Percentiles rank a stretch among this genome's conserved stretches.
phyloP scores from a whole-genome alignment of 805 yeast genomes.

The Sugiyamaella marilandica region DNA sequence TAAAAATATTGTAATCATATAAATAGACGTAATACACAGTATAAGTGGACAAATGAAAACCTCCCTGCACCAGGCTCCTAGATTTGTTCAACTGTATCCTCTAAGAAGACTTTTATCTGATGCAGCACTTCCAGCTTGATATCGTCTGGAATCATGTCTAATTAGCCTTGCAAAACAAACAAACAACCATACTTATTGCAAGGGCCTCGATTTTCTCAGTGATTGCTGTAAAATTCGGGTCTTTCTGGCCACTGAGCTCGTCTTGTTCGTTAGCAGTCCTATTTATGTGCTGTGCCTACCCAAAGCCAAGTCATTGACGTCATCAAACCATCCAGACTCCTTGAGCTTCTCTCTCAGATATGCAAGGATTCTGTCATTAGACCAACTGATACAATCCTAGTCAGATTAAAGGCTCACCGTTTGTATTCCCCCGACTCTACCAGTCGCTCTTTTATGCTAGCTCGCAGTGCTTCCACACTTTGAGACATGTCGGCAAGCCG shows the following conservation, averaged over 20 bases:
- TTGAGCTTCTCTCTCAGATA: constrained; percentile 54
- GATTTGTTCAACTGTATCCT: constrained; percentile 18
- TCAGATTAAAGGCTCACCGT: constrained; percentile 33
- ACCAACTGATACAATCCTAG: neutral
- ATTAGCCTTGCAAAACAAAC: neutral
- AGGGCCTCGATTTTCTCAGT: constrained; percentile 52
- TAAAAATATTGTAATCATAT: too few species aligned
- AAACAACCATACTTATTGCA: constrained; percentile 47
- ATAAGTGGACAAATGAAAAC: too few species aligned
- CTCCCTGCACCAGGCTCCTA: neutral
- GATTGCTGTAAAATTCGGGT: constrained; percentile 50
- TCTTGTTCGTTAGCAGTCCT: constrained; percentile 20
- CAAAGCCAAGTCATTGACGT: constrained; percentile 57
- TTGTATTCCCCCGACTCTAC: constrained; percentile 79
- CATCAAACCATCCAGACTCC: constrained; percentile 83
- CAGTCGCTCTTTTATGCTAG: constrained; percentile 64
- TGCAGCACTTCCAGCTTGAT: constrained; percentile 57
- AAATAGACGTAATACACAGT: too few species aligned
- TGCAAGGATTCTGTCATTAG: constrained; percentile 17
- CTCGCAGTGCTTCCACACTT: constrained; percentile 20
- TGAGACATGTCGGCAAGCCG: constrained; percentile 6
- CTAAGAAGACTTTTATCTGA: constrained; percentile 39
- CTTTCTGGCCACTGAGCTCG: constrained; percentile 39
- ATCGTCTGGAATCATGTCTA: constrained; percentile 57
- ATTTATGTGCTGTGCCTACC: constrained; percentile 29